Conservation (phyloP, 2,329 filamentous ascomycete species). For the Cordyceps cicadae region DNA sequence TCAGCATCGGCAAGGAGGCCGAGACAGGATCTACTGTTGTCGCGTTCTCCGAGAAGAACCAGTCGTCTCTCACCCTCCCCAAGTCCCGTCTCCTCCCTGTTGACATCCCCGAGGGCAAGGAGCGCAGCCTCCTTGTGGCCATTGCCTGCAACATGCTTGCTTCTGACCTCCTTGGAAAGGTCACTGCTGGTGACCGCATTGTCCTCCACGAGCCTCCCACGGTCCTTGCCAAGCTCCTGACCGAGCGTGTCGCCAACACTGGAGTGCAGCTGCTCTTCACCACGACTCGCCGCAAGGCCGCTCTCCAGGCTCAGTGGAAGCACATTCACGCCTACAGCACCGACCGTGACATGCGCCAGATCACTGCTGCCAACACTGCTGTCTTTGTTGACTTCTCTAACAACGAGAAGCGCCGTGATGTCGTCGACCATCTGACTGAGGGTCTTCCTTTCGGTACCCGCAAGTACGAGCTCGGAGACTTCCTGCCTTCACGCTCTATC, state of each 20-base stretch:
- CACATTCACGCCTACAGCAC: slow-evolving; percentile 10
- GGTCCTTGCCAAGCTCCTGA: slow-evolving; percentile 6
- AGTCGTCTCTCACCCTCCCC: slow-evolving; percentile 5
- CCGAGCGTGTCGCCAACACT: slow-evolving; percentile 4
- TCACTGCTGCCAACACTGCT: slow-evolving; percentile 8
- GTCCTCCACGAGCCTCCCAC: slow-evolving; percentile 12
- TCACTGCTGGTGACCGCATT: slow-evolving; percentile 3
- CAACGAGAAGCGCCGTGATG: slow-evolving; percentile 8
- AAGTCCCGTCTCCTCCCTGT: slow-evolving; percentile 8
- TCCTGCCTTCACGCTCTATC: slow-evolving; percentile 8
- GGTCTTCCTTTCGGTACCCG: slow-evolving; percentile 11
- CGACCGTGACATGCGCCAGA: slow-evolving; percentile 9
- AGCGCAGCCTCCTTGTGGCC: slow-evolving; percentile 7
- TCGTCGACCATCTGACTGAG: slow-evolving; percentile 7
- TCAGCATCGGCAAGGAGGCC: slow-evolving; percentile 6
- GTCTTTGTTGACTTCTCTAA: slow-evolving; percentile 10
- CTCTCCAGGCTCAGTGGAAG: slow-evolving; percentile 9
- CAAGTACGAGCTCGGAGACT: slow-evolving; percentile 9
- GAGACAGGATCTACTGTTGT: slow-evolving; percentile 7
- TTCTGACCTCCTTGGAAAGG: slow-evolving; percentile 5
- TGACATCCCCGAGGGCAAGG: slow-evolving; percentile 5
- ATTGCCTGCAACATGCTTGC: slow-evolving; percentile 10
- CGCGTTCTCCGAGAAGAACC: slow-evolving; percentile 10
- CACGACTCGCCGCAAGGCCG: slow-evolving; percentile 7
- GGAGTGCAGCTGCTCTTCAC: slow-evolving; percentile 9